A percentile compares a stretch with the other conserved stretches of the same genome.
Conservation (phyloP, 306 rosid species). For the Lathyrus sativus region DNA sequence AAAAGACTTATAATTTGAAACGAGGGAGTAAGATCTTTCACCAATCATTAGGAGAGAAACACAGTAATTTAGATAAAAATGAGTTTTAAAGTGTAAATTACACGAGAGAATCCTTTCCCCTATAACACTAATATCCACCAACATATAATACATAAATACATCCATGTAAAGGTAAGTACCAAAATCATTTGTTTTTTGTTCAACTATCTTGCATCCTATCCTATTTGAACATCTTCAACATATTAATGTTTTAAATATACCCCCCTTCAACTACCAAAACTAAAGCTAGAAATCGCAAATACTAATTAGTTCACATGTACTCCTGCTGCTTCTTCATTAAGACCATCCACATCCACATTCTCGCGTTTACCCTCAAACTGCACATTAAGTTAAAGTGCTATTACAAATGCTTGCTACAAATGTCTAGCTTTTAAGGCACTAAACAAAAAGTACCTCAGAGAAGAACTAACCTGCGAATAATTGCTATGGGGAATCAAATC, state of each 20-base stretch:
- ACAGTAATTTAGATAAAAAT: too few relatives aligned
- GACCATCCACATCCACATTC: constrained; percentile 61
- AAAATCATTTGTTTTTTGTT: constrained; percentile 14
- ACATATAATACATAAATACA: constrained; percentile 22
- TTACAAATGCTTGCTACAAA: constrained; percentile 34
- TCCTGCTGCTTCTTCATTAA: constrained; percentile 48
- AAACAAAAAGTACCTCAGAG: constrained; percentile 3
- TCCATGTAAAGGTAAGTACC: constrained; percentile 8
- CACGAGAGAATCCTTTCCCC: too few relatives aligned
- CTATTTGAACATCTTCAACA: constrained; percentile 31
- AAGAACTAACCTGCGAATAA: constrained; percentile 62
- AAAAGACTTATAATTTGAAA: too few relatives aligned
- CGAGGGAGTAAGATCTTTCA: too few relatives aligned
- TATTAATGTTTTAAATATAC: constrained; percentile 28
- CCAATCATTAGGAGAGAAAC: too few relatives aligned
- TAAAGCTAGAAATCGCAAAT: constrained; percentile 26
- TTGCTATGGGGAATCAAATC: constrained; percentile 49
- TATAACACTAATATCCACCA: constrained; percentile 8
- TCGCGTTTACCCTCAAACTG: constrained; percentile 74
- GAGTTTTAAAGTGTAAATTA: too few relatives aligned
- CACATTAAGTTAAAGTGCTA: constrained; percentile 40
- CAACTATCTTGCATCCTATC: constrained; percentile 25
- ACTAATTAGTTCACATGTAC: constrained; percentile 35
- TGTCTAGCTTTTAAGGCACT: constrained; percentile 28
- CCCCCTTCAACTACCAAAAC: constrained; percentile 25